A percentile compares a stretch with the other conserved stretches of the same genome.
Conservation (phyloP, 116 monocot genomes). For the Zostera marina region DNA sequence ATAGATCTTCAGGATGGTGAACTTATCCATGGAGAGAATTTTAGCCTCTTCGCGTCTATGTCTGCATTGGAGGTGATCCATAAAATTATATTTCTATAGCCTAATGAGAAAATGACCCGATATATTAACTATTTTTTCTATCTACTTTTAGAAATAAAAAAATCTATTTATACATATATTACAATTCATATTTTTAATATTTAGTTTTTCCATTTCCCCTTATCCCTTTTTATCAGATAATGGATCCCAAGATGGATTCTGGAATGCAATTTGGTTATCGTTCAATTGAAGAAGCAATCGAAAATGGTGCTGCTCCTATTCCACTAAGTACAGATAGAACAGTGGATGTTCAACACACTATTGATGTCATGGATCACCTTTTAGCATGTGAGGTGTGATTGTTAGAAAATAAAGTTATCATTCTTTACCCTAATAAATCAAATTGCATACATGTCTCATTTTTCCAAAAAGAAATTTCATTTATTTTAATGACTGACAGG, state of each 20-base stretch:
- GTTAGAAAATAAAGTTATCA: not conserved
- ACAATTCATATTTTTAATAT: not conserved
- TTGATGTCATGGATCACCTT: constrained; percentile 98
- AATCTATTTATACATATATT: not conserved
- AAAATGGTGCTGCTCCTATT: constrained; percentile 78
- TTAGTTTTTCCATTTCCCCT: not conserved
- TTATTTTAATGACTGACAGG: constrained; percentile 35
- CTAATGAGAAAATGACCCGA: too few relatives aligned
- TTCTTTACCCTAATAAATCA: not conserved
- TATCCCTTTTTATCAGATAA: constrained; percentile 39
- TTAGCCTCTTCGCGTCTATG: constrained; percentile 99
- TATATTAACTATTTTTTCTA: not conserved
- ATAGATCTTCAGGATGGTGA: constrained; percentile 95
- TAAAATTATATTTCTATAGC: not conserved
- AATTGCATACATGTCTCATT: not conserved
- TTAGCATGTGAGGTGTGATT: constrained; percentile 71
- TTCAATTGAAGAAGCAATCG: constrained; percentile 95
- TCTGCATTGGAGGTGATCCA: constrained; percentile 91
- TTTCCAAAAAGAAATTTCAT: constrained; percentile 6
- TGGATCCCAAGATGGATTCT: constrained; percentile 99
- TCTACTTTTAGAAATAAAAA: not conserved
- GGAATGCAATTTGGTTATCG: constrained; percentile 73
- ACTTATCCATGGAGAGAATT: constrained; percentile 94
- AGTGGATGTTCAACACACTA: constrained; percentile 59
- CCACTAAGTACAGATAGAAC: constrained; percentile 76